Evolutionary conservation across 163 green algal genomes (phyloP).

Genomic region (Scenedesmus sp.): DNA sequence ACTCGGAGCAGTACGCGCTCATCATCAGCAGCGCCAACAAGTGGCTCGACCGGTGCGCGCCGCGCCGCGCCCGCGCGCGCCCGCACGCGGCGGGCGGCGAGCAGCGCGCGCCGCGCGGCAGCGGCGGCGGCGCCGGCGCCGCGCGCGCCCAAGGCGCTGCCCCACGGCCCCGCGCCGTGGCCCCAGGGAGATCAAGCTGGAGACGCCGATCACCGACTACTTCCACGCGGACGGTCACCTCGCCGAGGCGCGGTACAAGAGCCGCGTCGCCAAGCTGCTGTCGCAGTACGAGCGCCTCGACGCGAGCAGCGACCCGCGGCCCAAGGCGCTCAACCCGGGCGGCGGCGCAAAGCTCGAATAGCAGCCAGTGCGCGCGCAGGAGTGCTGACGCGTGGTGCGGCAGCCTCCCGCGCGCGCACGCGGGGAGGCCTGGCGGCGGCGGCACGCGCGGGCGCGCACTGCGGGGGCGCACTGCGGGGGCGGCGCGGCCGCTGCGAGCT

Average conservation of each 20-base stretch:
- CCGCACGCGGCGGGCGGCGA: too few relatives aligned
- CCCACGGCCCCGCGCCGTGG: neutral
- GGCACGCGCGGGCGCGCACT: too few relatives aligned
- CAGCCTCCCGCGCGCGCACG: neutral
- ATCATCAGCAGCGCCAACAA: constrained; percentile 49
- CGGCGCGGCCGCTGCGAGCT: too few relatives aligned
- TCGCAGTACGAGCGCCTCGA: constrained; percentile 43
- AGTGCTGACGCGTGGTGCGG: neutral
- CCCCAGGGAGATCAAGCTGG: constrained; percentile 49
- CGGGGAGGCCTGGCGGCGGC: neutral
- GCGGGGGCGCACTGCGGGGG: too few relatives aligned
- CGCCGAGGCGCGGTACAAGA: constrained; percentile 49
- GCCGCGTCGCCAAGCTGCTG: constrained; percentile 46
- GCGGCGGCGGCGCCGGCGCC: neutral
- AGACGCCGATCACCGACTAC: constrained; percentile 43
- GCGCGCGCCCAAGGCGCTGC: too few relatives aligned
- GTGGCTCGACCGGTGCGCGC: constrained; percentile 34
- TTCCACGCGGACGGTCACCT: constrained; percentile 65
- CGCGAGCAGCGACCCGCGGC: constrained; percentile 11
- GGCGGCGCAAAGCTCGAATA: constrained; percentile 58
- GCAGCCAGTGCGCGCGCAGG: constrained; percentile 28
- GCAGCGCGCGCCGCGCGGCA: neutral
- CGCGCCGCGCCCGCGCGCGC: too few relatives aligned
- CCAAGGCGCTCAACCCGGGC: constrained; percentile 44
- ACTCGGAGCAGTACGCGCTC: constrained; percentile 54